phyloP scores from a whole-genome alignment of 106 monocot species.

The Apostasia shenzhenica region DNA sequence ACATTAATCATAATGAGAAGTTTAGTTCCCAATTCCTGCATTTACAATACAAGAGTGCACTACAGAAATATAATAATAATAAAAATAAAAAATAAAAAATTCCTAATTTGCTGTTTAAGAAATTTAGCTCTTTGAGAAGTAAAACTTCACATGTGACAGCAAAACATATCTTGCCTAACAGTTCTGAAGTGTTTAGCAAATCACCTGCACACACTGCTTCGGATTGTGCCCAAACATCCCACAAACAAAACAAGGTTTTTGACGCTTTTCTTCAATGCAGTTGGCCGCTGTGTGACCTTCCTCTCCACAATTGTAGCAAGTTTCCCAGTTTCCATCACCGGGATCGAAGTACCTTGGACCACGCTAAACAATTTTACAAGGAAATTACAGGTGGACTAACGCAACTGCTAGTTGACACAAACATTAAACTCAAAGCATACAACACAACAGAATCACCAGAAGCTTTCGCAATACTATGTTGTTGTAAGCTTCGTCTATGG shows the following conservation, averaged over 20 bases:
- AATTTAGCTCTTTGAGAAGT: too few species aligned
- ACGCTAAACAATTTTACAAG: conserved; percentile 34
- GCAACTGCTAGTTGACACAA: not conserved
- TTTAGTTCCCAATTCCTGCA: too few species aligned
- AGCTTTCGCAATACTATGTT: conserved; percentile 77
- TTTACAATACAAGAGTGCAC: too few species aligned
- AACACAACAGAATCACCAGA: conserved; percentile 50
- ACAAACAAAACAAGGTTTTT: conserved; percentile 88
- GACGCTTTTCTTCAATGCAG: conserved; percentile 53
- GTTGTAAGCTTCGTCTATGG: conserved; percentile 25
- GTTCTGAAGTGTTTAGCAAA: too few species aligned
- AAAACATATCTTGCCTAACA: too few species aligned
- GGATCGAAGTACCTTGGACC: conserved; percentile 89
- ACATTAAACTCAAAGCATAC: conserved; percentile 3
- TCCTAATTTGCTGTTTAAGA: too few species aligned
- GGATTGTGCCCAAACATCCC: conserved; percentile 77
- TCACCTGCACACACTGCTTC: conserved; percentile 64
- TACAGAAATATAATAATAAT: too few species aligned
- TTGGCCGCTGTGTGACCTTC: conserved; percentile 66
- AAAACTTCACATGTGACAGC: too few species aligned
- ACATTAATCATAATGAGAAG: too few species aligned
- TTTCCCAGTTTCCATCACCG: conserved; percentile 20
- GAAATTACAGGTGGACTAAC: not conserved
- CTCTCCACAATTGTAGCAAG: conserved; percentile 90
- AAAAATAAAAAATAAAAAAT: too few species aligned